Conservation (phyloP, 1,284 basidiomycete genomes). For the Ganoderma resinaceum region DNA sequence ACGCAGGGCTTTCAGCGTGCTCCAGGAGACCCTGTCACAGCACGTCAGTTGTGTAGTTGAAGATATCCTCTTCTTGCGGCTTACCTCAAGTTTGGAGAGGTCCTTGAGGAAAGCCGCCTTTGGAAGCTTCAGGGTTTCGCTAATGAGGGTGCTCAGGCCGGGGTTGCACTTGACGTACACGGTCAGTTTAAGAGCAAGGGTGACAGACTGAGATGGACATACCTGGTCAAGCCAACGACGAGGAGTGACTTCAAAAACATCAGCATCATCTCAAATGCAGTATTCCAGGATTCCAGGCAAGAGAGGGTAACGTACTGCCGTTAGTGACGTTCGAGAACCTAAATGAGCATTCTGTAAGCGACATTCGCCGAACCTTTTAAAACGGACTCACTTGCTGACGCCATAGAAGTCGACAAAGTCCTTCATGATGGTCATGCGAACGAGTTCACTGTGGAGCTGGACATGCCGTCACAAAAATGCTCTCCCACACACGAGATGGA, state of each 20-base stretch:
- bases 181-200: not conserved
- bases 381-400: conserved; percentile 63
- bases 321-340: conserved; percentile 87
- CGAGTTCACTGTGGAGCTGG: conserved; percentile 77
- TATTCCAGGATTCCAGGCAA: not conserved
- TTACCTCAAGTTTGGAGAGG: conserved; percentile 65
- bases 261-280: not conserved
- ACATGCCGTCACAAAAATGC: not conserved
- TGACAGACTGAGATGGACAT: conserved; percentile 44
- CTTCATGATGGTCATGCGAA: conserved; percentile 83
- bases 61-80: not conserved
- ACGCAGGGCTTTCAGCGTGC: conserved; percentile 72
- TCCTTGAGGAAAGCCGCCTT: conserved; percentile 85
- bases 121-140: conserved; percentile 78
- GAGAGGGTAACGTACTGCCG: conserved; percentile 68
- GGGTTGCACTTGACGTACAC: conserved; percentile 77
- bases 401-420: conserved; percentile 92
- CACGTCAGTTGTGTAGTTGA: not conserved
- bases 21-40: conserved; percentile 56
- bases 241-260: conserved; percentile 64
- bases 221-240: conserved; percentile 85
- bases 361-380: not conserved
- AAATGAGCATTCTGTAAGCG: not conserved
- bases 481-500: not conserved
- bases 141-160: conserved; percentile 82